phyloP scores from a whole-genome alignment of 2,329 filamentous ascomycete genomes.

The Verticillium nonalfalfae region DNA sequence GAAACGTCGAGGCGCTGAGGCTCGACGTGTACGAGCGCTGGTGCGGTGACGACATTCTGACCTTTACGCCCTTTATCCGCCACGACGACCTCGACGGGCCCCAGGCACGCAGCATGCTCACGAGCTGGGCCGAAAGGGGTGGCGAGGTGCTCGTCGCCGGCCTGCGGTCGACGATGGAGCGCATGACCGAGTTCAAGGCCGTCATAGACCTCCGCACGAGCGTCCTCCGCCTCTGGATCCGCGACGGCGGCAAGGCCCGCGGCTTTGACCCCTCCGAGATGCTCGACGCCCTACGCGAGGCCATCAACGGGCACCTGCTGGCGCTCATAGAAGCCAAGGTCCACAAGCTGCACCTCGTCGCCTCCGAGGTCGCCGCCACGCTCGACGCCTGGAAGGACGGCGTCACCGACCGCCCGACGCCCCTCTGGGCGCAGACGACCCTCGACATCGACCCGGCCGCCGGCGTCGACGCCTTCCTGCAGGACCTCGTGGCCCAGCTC shows the following conservation, averaged over 20 bases:
- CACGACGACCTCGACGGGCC: slow-evolving; percentile 66
- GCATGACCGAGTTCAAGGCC: slow-evolving; percentile 58
- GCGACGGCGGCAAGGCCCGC: slow-evolving; percentile 55
- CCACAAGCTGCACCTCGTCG: slow-evolving; percentile 57
- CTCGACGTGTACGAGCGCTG: slow-evolving; percentile 73
- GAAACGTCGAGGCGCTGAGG: slow-evolving; percentile 61
- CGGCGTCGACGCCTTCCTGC: slow-evolving; percentile 62
- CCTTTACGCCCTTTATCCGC: slow-evolving; percentile 82
- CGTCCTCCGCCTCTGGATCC: slow-evolving; percentile 70
- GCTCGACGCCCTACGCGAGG: slow-evolving; percentile 60
- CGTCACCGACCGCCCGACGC: slow-evolving; percentile 39
- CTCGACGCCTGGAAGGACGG: slow-evolving; percentile 55
- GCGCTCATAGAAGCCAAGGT: slow-evolving; percentile 58
- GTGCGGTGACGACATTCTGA: slow-evolving; percentile 76
- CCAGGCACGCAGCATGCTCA: slow-evolving; percentile 54
- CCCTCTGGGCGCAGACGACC: slow-evolving; percentile 62
- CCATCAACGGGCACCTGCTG: slow-evolving; percentile 63
- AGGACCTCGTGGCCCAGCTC: slow-evolving; percentile 60
- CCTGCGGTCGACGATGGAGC: slow-evolving; percentile 51
- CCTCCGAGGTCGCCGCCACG: slow-evolving; percentile 55
- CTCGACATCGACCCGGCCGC: slow-evolving; percentile 59
- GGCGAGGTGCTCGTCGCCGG: slow-evolving; percentile 55
- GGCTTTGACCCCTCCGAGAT: slow-evolving; percentile 64
- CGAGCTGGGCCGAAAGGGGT: slow-evolving; percentile 56
- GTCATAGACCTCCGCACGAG: slow-evolving; percentile 65